These are phyloP conservation scores for Candida pseudoglaebosa DNA, from an alignment of 805 yeast genomes.

Conservation along the genomic window DNA sequence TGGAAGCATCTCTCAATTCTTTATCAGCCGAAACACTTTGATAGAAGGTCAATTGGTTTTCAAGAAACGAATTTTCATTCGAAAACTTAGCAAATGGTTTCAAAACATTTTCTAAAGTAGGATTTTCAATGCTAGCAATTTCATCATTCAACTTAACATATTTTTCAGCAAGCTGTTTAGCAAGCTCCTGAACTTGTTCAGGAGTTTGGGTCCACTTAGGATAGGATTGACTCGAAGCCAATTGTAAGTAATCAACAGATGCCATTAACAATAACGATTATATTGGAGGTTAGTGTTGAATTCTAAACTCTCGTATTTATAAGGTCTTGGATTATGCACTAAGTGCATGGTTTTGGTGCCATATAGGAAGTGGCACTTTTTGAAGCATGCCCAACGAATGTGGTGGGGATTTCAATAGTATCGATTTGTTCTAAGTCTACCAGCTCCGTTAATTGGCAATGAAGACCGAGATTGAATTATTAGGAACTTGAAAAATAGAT, in stretches of 20 bases:
- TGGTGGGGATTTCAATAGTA: no score
- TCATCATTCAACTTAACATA: slow-evolving; percentile 47
- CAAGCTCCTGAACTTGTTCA: slow-evolving; percentile 38
- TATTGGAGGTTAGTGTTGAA: background rate
- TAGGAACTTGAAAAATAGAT: no score
- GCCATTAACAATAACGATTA: slow-evolving; percentile 7
- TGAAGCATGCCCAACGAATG: no score
- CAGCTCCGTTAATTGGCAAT: no score
- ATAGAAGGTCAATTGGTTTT: slow-evolving; percentile 58
- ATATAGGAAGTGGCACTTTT: no score
- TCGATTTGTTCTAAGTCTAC: no score
- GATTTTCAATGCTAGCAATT: slow-evolving; percentile 44
- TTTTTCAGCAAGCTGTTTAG: slow-evolving; percentile 42
- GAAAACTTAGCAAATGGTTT: slow-evolving; percentile 49
- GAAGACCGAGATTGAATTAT: no score
- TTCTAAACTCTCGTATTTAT: no score
- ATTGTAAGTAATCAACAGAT: slow-evolving; percentile 12
- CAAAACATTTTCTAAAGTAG: slow-evolving; percentile 56
- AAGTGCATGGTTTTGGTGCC: no score
- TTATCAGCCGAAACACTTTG: slow-evolving; percentile 67
- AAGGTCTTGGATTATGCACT: no score
- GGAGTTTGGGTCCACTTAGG: slow-evolving; percentile 64
- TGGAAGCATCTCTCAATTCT: slow-evolving; percentile 68
- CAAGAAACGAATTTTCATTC: slow-evolving; percentile 43
- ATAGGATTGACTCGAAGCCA: slow-evolving; percentile 7